Evolutionary conservation across 768 basidiomycete species (phyloP).

Genomic region (Suillus lakei): DNA sequence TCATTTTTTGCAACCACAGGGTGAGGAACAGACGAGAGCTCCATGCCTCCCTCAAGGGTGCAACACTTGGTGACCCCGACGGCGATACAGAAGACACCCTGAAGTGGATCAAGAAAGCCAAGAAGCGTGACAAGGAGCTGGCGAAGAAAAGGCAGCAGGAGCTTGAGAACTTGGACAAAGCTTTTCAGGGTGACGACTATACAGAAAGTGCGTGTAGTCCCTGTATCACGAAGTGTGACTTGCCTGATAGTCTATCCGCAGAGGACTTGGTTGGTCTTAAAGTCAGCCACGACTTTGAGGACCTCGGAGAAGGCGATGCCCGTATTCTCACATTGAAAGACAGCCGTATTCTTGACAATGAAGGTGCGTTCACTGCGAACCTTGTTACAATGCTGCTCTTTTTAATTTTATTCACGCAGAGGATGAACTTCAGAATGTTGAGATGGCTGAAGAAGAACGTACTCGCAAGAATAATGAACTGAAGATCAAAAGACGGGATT

Average conservation of each 20-base stretch:
- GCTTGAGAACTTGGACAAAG: constrained; percentile 83
- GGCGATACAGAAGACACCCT: constrained; percentile 77
- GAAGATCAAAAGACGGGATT: constrained; percentile 88
- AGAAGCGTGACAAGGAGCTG: constrained; percentile 90
- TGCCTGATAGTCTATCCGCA: constrained; percentile 31
- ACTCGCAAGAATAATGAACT: constrained; percentile 78
- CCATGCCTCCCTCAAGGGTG: constrained; percentile 88
- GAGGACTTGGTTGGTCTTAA: constrained; percentile 93
- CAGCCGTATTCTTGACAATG: constrained; percentile 91
- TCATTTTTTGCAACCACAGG: constrained; percentile 61
- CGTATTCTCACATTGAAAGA: constrained; percentile 97
- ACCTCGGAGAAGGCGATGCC: constrained; percentile 91
- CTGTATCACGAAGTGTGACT: neutral
- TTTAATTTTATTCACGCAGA: constrained; percentile 53
- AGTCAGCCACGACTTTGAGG: constrained; percentile 94
- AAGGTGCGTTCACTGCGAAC: constrained; percentile 56
- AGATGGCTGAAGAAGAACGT: constrained; percentile 89
- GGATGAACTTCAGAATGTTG: constrained; percentile 96
- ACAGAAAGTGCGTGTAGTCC: constrained; percentile 72
- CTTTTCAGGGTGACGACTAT: constrained; percentile 73
- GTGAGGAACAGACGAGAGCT: constrained; percentile 94
- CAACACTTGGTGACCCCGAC: constrained; percentile 89
- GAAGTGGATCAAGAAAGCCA: constrained; percentile 90
- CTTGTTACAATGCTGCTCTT: neutral
- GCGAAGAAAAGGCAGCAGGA: constrained; percentile 83